phyloP scores from a whole-genome alignment of 169 alveolate species.

The Cryptosporidium andersoni region DNA sequence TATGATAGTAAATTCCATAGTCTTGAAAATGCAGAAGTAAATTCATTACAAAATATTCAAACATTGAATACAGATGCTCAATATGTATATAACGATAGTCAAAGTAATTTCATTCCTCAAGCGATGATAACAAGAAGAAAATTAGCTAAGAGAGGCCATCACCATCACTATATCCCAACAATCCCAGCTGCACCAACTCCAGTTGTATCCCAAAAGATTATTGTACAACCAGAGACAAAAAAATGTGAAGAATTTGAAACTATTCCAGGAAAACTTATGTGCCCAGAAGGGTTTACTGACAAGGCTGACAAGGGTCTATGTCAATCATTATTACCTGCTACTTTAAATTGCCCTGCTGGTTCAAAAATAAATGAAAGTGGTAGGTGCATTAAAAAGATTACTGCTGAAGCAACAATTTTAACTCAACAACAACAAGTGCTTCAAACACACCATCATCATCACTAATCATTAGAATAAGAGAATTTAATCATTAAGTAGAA shows the following conservation, averaged over 20 bases:
- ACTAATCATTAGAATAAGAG: background rate
- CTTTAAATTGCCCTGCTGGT: constrained; percentile 57
- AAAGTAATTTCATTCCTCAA: constrained; percentile 4
- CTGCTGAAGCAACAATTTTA: constrained; percentile 40
- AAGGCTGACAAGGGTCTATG: constrained; percentile 47
- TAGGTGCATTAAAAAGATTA: constrained; percentile 22
- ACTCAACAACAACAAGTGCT: constrained; percentile 49
- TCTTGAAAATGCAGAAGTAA: constrained; percentile 15
- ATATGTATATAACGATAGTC: constrained; percentile 30
- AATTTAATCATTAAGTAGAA: background rate
- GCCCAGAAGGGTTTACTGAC: constrained; percentile 51
- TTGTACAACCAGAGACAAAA: constrained; percentile 40
- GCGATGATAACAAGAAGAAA: constrained; percentile 51
- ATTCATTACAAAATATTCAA: background rate
- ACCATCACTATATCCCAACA: constrained; percentile 10
- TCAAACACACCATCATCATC: constrained; percentile 46
- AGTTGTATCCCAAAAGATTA: constrained; percentile 15
- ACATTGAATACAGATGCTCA: constrained; percentile 25
- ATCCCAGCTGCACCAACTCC: constrained; percentile 16
- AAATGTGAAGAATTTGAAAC: constrained; percentile 41
- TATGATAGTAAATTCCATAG: constrained; percentile 51
- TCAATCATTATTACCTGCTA: constrained; percentile 44
- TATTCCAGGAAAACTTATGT: constrained; percentile 41
- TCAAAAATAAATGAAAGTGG: constrained; percentile 24
- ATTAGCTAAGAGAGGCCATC: constrained; percentile 63